Conservation (phyloP, 352 stramenopile genomes). For the Globisporangium viniferum region DNA sequence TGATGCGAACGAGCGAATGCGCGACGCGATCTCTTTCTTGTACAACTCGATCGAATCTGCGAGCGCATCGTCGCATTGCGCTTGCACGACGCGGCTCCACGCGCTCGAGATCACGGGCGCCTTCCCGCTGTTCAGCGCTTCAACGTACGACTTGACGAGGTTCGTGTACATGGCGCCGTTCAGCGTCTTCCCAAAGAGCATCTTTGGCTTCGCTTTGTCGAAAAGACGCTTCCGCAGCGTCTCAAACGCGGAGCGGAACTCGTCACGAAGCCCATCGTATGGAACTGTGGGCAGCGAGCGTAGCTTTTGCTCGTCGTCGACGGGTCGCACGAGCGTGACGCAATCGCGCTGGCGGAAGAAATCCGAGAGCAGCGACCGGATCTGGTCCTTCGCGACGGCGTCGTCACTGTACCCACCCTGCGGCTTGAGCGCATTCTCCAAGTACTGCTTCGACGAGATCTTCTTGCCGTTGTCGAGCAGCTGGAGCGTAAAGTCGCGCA, state of each 20-base stretch:
- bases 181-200: slow-evolving; percentile 78
- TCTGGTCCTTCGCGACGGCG: slow-evolving; percentile 74
- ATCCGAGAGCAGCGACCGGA: slow-evolving; percentile 66
- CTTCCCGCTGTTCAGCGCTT: slow-evolving; percentile 86
- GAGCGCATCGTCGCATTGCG: slow-evolving; percentile 79
- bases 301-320: slow-evolving; percentile 85
- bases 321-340: slow-evolving; percentile 86
- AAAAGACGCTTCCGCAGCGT: slow-evolving; percentile 65
- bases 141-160: slow-evolving; percentile 76
- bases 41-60: slow-evolving; percentile 76
- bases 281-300: slow-evolving; percentile 62
- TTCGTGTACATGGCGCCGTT: slow-evolving; percentile 88
- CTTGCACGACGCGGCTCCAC: slow-evolving; percentile 86
- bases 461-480: slow-evolving; percentile 83
- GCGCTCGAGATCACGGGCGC: slow-evolving; percentile 86
- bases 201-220: slow-evolving; percentile 81
- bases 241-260: slow-evolving; percentile 80
- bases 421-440: slow-evolving; percentile 85
- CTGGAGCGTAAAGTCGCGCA: slow-evolving; percentile 88
- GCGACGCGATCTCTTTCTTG: slow-evolving; percentile 55
- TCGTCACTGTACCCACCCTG: slow-evolving; percentile 78
- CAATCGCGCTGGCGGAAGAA: slow-evolving; percentile 89
- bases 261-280: slow-evolving; percentile 72
- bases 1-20: slow-evolving; percentile 49
- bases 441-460: slow-evolving; percentile 87